Conservation (phyloP, 768 basidiomycete species). For the Termitomyces sp. region DNA sequence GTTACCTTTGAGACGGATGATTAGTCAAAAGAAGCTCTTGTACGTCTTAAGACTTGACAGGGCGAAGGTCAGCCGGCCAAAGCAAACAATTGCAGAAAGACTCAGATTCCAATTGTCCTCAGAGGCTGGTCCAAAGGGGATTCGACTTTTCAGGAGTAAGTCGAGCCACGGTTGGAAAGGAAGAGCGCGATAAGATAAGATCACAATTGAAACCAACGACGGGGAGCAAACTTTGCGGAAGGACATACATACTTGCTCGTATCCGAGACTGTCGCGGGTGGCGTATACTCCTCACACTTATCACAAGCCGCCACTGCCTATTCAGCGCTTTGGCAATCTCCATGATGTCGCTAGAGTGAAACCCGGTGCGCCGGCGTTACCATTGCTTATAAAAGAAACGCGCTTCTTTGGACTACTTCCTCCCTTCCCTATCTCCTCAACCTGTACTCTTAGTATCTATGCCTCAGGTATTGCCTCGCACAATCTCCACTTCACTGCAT, state of each 20-base stretch:
- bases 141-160: too few relatives aligned
- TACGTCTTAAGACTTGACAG: constrained; percentile 1
- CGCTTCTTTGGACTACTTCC: background rate
- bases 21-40: constrained; percentile 8
- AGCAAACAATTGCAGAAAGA: background rate
- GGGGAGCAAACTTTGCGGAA: too few relatives aligned
- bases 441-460: background rate
- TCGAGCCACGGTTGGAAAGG: background rate
- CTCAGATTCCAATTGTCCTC: background rate
- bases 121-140: background rate
- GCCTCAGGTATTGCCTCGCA: constrained; percentile 7
- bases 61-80: background rate
- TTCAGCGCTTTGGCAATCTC: background rate
- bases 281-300: background rate
- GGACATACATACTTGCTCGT: background rate
- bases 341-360: constrained; percentile 8
- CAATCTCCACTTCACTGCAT: background rate
- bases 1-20: background rate
- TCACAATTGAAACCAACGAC: background rate
- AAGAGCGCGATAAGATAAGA: constrained; percentile 5
- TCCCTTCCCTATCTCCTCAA: background rate
- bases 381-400: constrained; percentile 6
- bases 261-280: constrained; percentile 6
- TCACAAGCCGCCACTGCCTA: background rate
- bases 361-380: constrained; percentile 5